These are phyloP conservation scores for Mycena capillaripes DNA, from an alignment of 768 basidiomycete genomes.

Conservation along the genomic window DNA sequence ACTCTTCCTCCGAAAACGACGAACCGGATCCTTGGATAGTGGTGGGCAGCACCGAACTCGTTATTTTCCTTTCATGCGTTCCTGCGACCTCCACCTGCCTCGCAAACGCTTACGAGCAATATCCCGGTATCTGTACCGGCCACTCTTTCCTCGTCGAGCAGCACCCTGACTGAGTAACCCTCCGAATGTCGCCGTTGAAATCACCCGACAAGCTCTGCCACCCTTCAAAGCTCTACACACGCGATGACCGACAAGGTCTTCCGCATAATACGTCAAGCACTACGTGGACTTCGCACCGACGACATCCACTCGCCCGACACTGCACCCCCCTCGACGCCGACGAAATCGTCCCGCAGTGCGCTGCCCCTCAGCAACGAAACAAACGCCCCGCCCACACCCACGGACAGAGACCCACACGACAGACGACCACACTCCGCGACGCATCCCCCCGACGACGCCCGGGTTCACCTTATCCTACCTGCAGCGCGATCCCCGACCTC, in stretches of 20 bases:
- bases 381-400: constrained; percentile 44
- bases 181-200: neutral
- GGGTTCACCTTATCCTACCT: constrained; percentile 84
- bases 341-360: constrained; percentile 44
- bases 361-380: constrained; percentile 39
- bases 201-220: constrained; percentile 71
- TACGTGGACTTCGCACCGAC: constrained; percentile 77
- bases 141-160: constrained; percentile 14
- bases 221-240: constrained; percentile 75
- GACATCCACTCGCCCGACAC: constrained; percentile 28
- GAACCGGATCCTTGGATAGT: constrained; percentile 70
- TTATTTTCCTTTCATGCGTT: constrained; percentile 69
- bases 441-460: constrained; percentile 35
- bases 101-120: constrained; percentile 1
- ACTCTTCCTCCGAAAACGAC: constrained; percentile 66
- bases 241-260: constrained; percentile 79
- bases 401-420: too few species aligned
- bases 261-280: constrained; percentile 81
- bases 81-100: constrained; percentile 52
- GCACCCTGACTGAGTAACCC: constrained; percentile 20
- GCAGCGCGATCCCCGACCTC: constrained; percentile 82
- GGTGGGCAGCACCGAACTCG: constrained; percentile 67
- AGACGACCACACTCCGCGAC: constrained; percentile 48
- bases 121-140: neutral
- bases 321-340: constrained; percentile 49